phyloP scores from a whole-genome alignment of 2,329 filamentous ascomycete species.

The Arthrobotrys sinensis region DNA sequence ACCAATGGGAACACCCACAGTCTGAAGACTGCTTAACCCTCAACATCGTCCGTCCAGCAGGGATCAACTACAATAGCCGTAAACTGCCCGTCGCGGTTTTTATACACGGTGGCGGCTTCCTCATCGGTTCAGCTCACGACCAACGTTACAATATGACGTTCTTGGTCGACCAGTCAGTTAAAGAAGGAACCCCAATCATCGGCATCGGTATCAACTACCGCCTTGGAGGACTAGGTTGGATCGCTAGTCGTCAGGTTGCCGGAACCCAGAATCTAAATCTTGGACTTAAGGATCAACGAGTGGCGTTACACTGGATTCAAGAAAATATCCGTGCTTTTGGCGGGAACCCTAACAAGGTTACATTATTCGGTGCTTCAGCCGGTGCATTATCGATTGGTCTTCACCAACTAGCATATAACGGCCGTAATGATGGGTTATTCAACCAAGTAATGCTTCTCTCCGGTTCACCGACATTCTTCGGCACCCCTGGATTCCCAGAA shows the following conservation, averaged over 20 bases:
- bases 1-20: constrained; percentile 40
- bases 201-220: constrained; percentile 73
- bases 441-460: constrained; percentile 71
- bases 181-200: constrained; percentile 73
- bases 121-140: constrained; percentile 71
- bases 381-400: constrained; percentile 71
- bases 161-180: constrained; percentile 72
- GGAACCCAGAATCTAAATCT: constrained; percentile 73
- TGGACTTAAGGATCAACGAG: constrained; percentile 76
- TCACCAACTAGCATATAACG: constrained; percentile 73
- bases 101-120: constrained; percentile 70
- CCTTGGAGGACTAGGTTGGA: constrained; percentile 72
- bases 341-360: constrained; percentile 74
- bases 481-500: not conserved
- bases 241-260: constrained; percentile 69
- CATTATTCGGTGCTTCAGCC: constrained; percentile 76
- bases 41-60: constrained; percentile 65
- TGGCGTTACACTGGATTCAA: constrained; percentile 75
- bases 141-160: constrained; percentile 76
- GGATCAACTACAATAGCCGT: not conserved
- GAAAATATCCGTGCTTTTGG: constrained; percentile 75
- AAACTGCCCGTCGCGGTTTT: constrained; percentile 65
- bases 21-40: constrained; percentile 66
- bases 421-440: constrained; percentile 73
- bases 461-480: constrained; percentile 67